Base-by-base conservation (phyloP, 768 basidiomycete genomes). In the Kwoniella pini region DNA sequence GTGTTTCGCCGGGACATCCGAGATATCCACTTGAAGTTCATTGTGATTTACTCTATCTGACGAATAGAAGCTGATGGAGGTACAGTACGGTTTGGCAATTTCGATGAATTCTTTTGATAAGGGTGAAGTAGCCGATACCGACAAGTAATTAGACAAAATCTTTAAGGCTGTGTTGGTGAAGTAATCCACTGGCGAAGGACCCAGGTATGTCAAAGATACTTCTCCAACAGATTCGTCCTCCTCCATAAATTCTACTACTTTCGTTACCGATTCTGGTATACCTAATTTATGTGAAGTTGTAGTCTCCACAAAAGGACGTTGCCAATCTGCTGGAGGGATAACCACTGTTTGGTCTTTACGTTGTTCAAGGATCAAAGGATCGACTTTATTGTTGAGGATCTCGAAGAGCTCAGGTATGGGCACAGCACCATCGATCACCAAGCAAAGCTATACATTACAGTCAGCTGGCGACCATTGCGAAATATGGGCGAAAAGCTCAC, bases 271-370 rank as follows among this genome's bases (percentile, higher is more conserved):
- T 44, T 81, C 68, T 24, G 67, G 36, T 31, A 78, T 71, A 17
- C 62, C 30, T 0, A 76, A 62, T 2, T 68, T 64, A 33, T 81
- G 72, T 5, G 88, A 86, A 64, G 89, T 93, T 10, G 85, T 67
- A 0, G 93, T 93, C 80, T 97, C 93, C 31, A 97, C 69, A 74
- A 97, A 98, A 0, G 96, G 96, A 19, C 95, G 86, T 65, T 89
- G 91, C 94, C 95, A 99, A 7, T 86, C 89, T 0, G 79, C 66
- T 4, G 93, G 94, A 12, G 82, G 83, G 46, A 51, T 57, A 24
- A 31, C 26, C 42, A 42, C 26, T 33, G 53, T 33, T 43, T 46
- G 40, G 12, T 49, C 12, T 4, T 57, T 82, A 71, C 89, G 88
- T 9, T 96, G 91, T 22, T 81, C 82, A 28, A 91, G 82, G 55